These are phyloP conservation scores for Brassica nigra DNA, from an alignment of 345 rosid genomes.

Conservation along the genomic window DNA sequence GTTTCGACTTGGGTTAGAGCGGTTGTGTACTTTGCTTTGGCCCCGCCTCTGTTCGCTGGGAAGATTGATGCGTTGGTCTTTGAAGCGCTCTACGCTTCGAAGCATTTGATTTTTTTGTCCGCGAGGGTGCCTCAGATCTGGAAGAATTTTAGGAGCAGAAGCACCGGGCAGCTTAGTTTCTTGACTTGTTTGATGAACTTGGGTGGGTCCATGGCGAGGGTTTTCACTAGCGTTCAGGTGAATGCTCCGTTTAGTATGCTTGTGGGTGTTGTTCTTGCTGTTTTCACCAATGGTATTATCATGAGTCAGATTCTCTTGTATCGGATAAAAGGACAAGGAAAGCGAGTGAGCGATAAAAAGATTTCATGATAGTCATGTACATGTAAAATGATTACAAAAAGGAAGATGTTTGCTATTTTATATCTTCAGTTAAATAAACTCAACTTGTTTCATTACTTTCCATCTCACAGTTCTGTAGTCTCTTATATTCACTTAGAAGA, in stretches of 20 bases:
- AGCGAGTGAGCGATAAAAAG: constrained; percentile 35
- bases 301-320: constrained; percentile 67
- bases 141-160: constrained; percentile 72
- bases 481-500: neutral
- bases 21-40: constrained; percentile 62
- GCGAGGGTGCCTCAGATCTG: constrained; percentile 95
- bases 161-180: constrained; percentile 91
- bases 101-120: constrained; percentile 79
- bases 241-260: constrained; percentile 76
- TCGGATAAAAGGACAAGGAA: constrained; percentile 50
- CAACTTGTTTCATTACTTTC: neutral
- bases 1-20: constrained; percentile 49
- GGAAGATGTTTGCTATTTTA: neutral
- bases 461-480: neutral
- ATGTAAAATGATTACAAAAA: neutral
- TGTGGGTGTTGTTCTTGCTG: constrained; percentile 55
- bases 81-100: constrained; percentile 89
- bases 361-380: neutral
- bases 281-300: constrained; percentile 57
- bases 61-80: constrained; percentile 71
- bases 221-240: constrained; percentile 83
- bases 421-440: neutral
- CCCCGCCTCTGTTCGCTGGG: constrained; percentile 76
- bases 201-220: constrained; percentile 76
- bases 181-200: constrained; percentile 77